phyloP scores from a whole-genome alignment of 23 red algal species.

The Gracilariopsis chorda region DNA sequence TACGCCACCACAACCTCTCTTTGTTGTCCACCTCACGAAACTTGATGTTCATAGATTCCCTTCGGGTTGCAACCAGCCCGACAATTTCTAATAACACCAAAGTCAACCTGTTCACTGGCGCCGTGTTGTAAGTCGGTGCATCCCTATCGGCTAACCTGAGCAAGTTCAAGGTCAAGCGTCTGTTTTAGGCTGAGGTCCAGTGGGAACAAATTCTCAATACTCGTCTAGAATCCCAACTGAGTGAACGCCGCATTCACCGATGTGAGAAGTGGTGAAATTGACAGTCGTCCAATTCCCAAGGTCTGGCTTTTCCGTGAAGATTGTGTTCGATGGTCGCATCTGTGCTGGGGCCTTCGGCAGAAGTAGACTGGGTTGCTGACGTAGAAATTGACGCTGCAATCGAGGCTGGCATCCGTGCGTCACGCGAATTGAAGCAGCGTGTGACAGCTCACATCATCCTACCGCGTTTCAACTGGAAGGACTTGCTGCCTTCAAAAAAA shows the following conservation, averaged over 20 bases:
- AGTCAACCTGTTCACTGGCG: neutral
- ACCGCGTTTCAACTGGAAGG: too few relatives aligned
- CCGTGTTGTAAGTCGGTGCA: neutral
- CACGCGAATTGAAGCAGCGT: too few relatives aligned
- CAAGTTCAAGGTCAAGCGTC: neutral
- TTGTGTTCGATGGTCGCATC: neutral
- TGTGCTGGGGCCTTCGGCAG: neutral
- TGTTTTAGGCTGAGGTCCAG: neutral
- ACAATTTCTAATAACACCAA: neutral
- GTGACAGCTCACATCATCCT: too few relatives aligned
- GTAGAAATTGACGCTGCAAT: too few relatives aligned
- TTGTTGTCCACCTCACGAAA: neutral
- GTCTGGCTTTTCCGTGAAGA: neutral
- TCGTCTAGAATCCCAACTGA: neutral
- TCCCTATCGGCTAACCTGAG: neutral
- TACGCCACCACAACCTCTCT: neutral
- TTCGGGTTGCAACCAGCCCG: neutral
- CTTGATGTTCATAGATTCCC: neutral
- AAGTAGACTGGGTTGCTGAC: neutral
- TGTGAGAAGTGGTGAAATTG: neutral
- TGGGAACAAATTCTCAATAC: neutral
- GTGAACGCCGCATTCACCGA: neutral
- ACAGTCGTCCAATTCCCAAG: neutral
- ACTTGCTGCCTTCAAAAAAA: too few relatives aligned
- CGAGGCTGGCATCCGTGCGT: too few relatives aligned